Evolutionary conservation across 768 basidiomycete species (phyloP), one percentile per base, ranked within the genome.

Genomic region (Boletellus ananas): DNA sequence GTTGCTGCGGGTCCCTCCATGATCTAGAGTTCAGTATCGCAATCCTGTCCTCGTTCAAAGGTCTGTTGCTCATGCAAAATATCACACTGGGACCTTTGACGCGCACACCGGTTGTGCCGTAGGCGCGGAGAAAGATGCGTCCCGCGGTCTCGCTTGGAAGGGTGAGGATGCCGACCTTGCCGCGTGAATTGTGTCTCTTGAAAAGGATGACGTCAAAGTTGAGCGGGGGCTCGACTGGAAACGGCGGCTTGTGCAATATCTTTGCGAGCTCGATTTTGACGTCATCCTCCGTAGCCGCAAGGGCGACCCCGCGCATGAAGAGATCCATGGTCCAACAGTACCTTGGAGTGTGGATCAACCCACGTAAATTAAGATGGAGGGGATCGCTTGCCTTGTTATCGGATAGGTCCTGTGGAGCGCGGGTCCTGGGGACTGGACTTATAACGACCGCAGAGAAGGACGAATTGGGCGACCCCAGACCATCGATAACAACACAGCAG

Each of bases 151-250:
- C 47, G 21, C 34, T 55, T 0, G 72, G 62, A 13, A 72, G 53
- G 1, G 66, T 70, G 18, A 72, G 59, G 5, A 72, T 56, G 25
- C 71, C 71, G 1, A 44, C 44, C 14, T 57, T 59, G 18, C 67
- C 67, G 6, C 63, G 60, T 0, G 38, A 0, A n/a, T 59, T 38
- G 14, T 55, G 0, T 18, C 49, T 61, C 29, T 50, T 57, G 48
- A 72, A 72, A 2, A 74, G 50, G 7, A 18, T n/a, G 5, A 71
- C 45, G 7, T 69, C 68, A 34, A 72, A 72, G 27, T 72, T 74
- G n/a, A 70, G 41, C 2, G 29, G 39, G 4, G 60, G 56, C 2
- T 58, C 21, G 3, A 50, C 49, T 6, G 64, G 54, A 49, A 72
- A 72, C 0, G 71, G 71, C 0, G 67, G 56, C 9, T 61, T 68